phyloP scores from a whole-genome alignment of 2,329 filamentous ascomycete genomes.

The Scytalidium lignicola region DNA sequence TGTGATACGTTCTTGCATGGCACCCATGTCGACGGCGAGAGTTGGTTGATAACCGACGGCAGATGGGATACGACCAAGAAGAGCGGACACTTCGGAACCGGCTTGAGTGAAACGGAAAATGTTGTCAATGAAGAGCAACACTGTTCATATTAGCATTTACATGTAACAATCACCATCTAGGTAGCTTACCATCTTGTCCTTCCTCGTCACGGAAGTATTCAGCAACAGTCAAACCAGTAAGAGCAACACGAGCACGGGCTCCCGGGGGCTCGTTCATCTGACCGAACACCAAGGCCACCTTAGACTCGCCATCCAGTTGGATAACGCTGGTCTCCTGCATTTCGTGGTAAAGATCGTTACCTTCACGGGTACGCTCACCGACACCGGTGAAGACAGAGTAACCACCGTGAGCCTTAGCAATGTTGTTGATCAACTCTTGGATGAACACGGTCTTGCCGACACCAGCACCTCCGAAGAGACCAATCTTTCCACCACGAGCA shows the following conservation, averaged over 20 bases:
- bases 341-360: conserved; percentile 99
- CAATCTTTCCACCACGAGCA: conserved; percentile 99
- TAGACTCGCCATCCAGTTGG: conserved; percentile 97
- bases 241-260: conserved; percentile 98
- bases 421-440: conserved; percentile 99
- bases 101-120: conserved; percentile 99
- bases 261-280: conserved; percentile 99
- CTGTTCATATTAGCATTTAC: conserved; percentile 37
- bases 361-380: conserved; percentile 99
- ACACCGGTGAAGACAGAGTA: conserved; percentile 99
- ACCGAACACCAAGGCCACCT: conserved; percentile 98
- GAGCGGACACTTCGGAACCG: conserved; percentile 99
- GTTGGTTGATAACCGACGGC: conserved; percentile 99
- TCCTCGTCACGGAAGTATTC: conserved; percentile 75
- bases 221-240: conserved; percentile 76
- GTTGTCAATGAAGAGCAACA: conserved; percentile 99
- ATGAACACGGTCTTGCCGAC: conserved; percentile 99
- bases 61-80: conserved; percentile 99
- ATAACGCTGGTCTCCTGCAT: conserved; percentile 99
- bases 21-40: conserved; percentile 97
- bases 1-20: conserved; percentile 99
- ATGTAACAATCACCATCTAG: neutral
- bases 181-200: conserved; percentile 75
- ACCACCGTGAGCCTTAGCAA: conserved; percentile 99
- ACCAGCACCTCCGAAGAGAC: conserved; percentile 99